These are phyloP conservation scores for Avena atlantica DNA, from an alignment of 176 grass and related monocot genomes.

Conservation along the genomic window DNA sequence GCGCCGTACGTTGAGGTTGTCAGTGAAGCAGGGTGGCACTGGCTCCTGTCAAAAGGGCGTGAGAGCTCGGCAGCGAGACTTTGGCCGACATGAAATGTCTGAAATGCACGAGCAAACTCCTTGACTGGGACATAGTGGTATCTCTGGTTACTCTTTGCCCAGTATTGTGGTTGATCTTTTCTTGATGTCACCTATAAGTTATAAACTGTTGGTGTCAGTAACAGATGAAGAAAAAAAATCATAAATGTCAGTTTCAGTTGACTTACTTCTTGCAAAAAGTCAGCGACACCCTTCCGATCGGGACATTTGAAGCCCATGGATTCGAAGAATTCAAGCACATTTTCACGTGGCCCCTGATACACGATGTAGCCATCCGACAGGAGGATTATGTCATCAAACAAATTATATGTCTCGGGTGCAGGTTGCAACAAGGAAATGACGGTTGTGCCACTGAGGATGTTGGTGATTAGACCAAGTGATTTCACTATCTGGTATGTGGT, in stretches of 20 bases:
- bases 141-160: slow-evolving; percentile 20
- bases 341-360: slow-evolving; percentile 67
- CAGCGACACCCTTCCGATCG: slow-evolving; percentile 61
- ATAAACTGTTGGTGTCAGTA: not conserved
- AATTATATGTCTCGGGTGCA: slow-evolving; percentile 66
- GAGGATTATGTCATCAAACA: slow-evolving; percentile 72
- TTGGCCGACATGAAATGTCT: slow-evolving; percentile 53
- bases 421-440: slow-evolving; percentile 69
- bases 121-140: slow-evolving; percentile 56
- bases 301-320: slow-evolving; percentile 70
- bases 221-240: not conserved
- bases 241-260: not conserved
- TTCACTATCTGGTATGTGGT: slow-evolving; percentile 75
- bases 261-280: slow-evolving; percentile 75
- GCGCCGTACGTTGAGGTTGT: slow-evolving; percentile 57
- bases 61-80: slow-evolving; percentile 42
- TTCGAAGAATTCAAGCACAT: slow-evolving; percentile 76
- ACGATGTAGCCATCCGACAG: slow-evolving; percentile 70
- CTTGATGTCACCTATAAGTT: slow-evolving; percentile 60
- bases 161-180: slow-evolving; percentile 68
- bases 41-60: slow-evolving; percentile 46
- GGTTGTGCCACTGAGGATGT: slow-evolving; percentile 60
- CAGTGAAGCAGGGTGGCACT: slow-evolving; percentile 54
- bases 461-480: slow-evolving; percentile 57
- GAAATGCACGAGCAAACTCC: slow-evolving; percentile 59